A percentile compares a stretch with the other conserved stretches of the same genome.
Evolutionary conservation across 129 eudicot genomes (phyloP).

Genomic region (Escallonia rubra): DNA sequence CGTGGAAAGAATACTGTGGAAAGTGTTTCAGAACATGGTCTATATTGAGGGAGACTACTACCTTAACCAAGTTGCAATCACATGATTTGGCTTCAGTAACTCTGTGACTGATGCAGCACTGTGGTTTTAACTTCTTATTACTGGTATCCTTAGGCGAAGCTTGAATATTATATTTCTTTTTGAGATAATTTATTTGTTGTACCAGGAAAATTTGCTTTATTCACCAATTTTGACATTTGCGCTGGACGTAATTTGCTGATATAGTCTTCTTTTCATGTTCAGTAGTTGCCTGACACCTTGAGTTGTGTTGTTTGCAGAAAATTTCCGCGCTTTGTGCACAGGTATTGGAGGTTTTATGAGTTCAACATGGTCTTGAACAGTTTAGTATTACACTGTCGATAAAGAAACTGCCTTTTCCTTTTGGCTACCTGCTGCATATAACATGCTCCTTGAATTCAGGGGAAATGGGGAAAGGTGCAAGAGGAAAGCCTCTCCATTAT

Average conservation of each 20-base stretch:
- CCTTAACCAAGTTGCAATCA: background rate
- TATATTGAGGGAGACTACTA: too few relatives aligned
- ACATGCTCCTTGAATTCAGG: constrained; percentile 35
- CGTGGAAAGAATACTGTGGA: too few relatives aligned
- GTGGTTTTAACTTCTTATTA: too few relatives aligned
- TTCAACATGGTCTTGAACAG: background rate
- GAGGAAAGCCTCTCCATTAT: constrained; percentile 69
- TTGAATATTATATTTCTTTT: background rate
- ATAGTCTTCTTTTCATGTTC: background rate
- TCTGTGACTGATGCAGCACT: too few relatives aligned
- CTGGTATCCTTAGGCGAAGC: background rate
- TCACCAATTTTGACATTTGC: background rate
- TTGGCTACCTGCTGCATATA: background rate
- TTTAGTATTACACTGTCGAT: background rate
- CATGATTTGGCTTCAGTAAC: too few relatives aligned
- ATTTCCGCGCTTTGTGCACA: constrained; percentile 92
- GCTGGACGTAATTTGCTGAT: background rate
- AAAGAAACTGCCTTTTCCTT: background rate
- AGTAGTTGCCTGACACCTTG: background rate
- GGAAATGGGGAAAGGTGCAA: constrained; percentile 69
- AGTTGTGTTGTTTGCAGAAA: constrained; percentile 48
- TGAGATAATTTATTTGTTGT: background rate
- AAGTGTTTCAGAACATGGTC: too few relatives aligned
- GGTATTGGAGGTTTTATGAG: constrained; percentile 35
- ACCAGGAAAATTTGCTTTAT: too few relatives aligned